These are phyloP conservation scores for Aspergillus arachidicola DNA, from an alignment of 2,329 filamentous ascomycete species.

Conservation along the genomic window DNA sequence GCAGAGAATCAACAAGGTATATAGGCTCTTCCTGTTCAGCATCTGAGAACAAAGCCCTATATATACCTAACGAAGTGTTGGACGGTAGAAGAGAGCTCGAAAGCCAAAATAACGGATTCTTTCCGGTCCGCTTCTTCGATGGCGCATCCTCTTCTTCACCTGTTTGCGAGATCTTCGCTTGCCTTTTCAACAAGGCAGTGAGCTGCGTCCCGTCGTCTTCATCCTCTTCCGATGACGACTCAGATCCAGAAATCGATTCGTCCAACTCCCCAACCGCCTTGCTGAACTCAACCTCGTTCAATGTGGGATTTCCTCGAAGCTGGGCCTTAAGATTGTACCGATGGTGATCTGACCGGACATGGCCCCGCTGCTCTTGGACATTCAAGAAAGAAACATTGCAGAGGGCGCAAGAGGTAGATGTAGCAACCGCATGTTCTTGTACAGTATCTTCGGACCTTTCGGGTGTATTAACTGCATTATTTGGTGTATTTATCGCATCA, in stretches of 20 bases:
- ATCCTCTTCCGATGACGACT: constrained; percentile 72
- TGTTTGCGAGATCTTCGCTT: constrained; percentile 67
- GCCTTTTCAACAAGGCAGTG: constrained; percentile 76
- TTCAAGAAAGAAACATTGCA: constrained; percentile 73
- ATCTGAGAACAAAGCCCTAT: constrained; percentile 75
- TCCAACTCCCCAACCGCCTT: constrained; percentile 82
- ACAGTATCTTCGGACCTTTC: constrained; percentile 37
- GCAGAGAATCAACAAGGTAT: constrained; percentile 68
- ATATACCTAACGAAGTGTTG: constrained; percentile 82
- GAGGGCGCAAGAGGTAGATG: constrained; percentile 75
- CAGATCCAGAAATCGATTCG: constrained; percentile 83
- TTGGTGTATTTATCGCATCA: constrained; percentile 29
- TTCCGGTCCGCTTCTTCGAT: constrained; percentile 60
- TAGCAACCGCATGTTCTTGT: constrained; percentile 47
- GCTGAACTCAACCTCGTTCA: constrained; percentile 83
- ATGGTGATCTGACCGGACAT: constrained; percentile 88
- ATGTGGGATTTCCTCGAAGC: constrained; percentile 69
- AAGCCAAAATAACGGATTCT: constrained; percentile 83
- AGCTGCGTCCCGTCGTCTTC: constrained; percentile 59
- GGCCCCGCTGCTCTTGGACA: constrained; percentile 78
- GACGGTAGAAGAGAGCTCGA: constrained; percentile 71
- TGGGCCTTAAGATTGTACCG: constrained; percentile 94
- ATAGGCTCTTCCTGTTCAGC: constrained; percentile 68
- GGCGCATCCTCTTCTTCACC: constrained; percentile 52
- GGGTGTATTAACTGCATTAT: constrained; percentile 23